Base-by-base conservation (phyloP, 169 alveolate species). In the Condylostoma magnum region DNA sequence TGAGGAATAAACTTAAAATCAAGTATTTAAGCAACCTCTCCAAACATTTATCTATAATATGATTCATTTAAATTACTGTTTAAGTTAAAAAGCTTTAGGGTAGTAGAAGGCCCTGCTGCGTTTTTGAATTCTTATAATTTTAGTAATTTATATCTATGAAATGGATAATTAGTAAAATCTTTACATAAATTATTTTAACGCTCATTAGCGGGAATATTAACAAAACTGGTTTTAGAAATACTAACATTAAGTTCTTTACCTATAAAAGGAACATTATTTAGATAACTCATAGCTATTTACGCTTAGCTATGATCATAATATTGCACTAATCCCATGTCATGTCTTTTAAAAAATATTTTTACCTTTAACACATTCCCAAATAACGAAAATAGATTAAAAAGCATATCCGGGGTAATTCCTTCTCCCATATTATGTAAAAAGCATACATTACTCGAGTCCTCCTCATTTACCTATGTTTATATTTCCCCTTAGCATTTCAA, bases 361-460 rank as follows among this genome's bases (percentile, higher is more conserved):
- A 79, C 68, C n/a, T 52, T 43, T 30, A 67, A 6, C 3, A 79
- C 86, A 46, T 79, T 79, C 15, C 86, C 86, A 57, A 73, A 79
- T 4, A 79, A 6, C 12, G 79, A 75, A 66, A 79, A 79, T 22
- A 79, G 38, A 6, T 63, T 71, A 54, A 79, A 79, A 12, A 79
- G 52, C 34, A 33, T 47, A 38, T 73, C 63, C 4, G 82, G 86
- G n/a, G 71, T 30, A 3, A 38, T 33, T 37, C 52, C 48, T 3
- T n/a, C 10, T 10, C 70, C 66, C 30, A 79, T 18, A 43, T 79
- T 79, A n/a, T 80, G 73, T 1, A 74, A 28, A n/a, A 79, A 56
- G 15, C 71, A 36, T 4, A 79, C 83, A 31, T 66, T 71, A 10
- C 34, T 41, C 67, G 46, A 47, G 47, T 41, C 75, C 48, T 66